Base-by-base conservation (phyloP, 2,329 filamentous ascomycete species). In the Triangularia verruculosa region DNA sequence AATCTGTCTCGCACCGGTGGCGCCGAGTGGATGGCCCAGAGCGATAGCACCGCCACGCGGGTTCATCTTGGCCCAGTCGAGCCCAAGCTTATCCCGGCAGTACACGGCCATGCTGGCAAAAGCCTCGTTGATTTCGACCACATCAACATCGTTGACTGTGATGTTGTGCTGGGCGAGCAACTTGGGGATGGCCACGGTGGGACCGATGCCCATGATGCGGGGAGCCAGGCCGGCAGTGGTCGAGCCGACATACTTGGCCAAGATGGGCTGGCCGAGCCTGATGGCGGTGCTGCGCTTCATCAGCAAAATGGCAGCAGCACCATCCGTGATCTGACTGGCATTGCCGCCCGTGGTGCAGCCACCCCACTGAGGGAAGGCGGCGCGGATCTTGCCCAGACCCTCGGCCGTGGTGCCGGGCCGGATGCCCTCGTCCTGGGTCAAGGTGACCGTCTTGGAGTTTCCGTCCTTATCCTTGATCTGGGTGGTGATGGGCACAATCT, bases 91-190 rank as follows among this genome's bases (percentile, higher is more conserved):
- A 72, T 92, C 83, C 61, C 90, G 80, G 79, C 93, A 97, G 85
- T 97, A 98, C 28, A 97, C 93, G 1, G 92, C 93, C 95, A 98
- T 98, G 59, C 91, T 95, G 22, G 93, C 94, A 73, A 99, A 99
- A 1, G 95, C 95, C 84, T 99, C 95, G 81, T 99, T 99, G 74
- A 99, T 79, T 84, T 98, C 95, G 70, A 94, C 83, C 34, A 98
- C 84, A 74, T 99, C 95, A 66, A 95, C 86, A 71, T 98, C 95
- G 64, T 89, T 85, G 61, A 96, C 81, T 24, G 83, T 86, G 66
- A 99, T 78, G 78, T 89, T 87, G 83, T 89, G 88, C 80, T 95
- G 89, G 73, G 79, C 78, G 54, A 99, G 85, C 28, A 99, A 87
- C 86, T 99, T 99, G 67, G 87, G 87, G 67, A 90, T 89, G 64